Conservation (phyloP, 768 basidiomycete species). For the Amanita phalloides region DNA sequence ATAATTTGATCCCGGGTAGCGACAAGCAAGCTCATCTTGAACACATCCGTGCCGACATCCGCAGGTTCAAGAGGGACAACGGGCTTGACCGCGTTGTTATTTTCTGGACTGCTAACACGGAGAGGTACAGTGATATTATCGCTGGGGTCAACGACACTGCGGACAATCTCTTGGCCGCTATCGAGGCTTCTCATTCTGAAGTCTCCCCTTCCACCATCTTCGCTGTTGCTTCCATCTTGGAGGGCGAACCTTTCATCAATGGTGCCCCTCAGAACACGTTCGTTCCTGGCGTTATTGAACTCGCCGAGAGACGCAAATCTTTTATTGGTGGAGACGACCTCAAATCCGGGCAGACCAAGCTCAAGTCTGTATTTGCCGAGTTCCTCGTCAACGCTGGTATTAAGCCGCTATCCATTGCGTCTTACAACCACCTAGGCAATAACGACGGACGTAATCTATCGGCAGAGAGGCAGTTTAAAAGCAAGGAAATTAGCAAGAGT, state of each 20-base stretch:
- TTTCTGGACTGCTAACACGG: slow-evolving; percentile 99
- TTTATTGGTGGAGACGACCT: slow-evolving; percentile 98
- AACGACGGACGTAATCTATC: slow-evolving; percentile 93
- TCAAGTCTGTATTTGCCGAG: slow-evolving; percentile 95
- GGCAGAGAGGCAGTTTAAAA: slow-evolving; percentile 88
- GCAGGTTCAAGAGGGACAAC: slow-evolving; percentile 80
- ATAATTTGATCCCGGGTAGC: slow-evolving; percentile 78
- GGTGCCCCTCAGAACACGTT: slow-evolving; percentile 99
- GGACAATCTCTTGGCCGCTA: slow-evolving; percentile 71
- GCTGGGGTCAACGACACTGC: slow-evolving; percentile 93
- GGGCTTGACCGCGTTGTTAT: slow-evolving; percentile 81
- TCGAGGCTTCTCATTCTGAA: slow-evolving; percentile 80
- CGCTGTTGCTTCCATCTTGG: slow-evolving; percentile 91
- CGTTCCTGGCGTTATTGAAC: slow-evolving; percentile 87
- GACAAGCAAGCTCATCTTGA: slow-evolving; percentile 92
- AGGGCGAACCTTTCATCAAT: slow-evolving; percentile 92
- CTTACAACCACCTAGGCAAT: slow-evolving; percentile 98
- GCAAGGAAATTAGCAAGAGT: slow-evolving; percentile 97
- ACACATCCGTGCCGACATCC: slow-evolving; percentile 87
- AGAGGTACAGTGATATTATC: slow-evolving; percentile 93
- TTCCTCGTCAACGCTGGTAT: slow-evolving; percentile 98
- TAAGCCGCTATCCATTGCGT: slow-evolving; percentile 94
- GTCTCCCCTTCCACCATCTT: slow-evolving; percentile 96
- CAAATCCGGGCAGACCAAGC: slow-evolving; percentile 96
- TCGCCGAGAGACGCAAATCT: slow-evolving; percentile 79